phyloP scores from a whole-genome alignment of 2,329 filamentous ascomycete species.

The Clonostachys sp. region DNA sequence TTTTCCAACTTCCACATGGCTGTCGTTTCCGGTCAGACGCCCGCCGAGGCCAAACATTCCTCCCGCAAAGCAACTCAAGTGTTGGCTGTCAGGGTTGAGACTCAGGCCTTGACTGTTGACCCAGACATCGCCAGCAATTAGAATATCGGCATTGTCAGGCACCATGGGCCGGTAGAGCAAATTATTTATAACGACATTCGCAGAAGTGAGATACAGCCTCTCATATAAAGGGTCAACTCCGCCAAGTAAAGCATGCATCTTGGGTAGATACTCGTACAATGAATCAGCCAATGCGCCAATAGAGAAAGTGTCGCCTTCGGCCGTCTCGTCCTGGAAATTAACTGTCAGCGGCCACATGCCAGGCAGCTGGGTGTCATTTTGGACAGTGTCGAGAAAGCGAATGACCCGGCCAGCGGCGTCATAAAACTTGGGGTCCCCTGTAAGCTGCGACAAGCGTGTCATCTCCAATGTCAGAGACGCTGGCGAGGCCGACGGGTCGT shows the following conservation, averaged over 20 bases:
- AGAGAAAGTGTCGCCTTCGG: constrained; percentile 43
- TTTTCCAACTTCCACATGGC: constrained; percentile 41
- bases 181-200: constrained; percentile 52
- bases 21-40: constrained; percentile 45
- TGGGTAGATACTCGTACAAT: constrained; percentile 61
- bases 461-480: constrained; percentile 59
- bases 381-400: constrained; percentile 46
- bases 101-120: constrained; percentile 1
- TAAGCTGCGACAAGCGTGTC: constrained; percentile 58
- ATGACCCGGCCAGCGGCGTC: constrained; percentile 56
- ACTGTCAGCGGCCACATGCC: constrained; percentile 59
- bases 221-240: constrained; percentile 39
- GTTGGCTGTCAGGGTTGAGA: constrained; percentile 20
- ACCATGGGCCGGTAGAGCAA: constrained; percentile 65
- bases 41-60: constrained; percentile 64
- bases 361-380: constrained; percentile 49
- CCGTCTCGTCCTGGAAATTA: constrained; percentile 44
- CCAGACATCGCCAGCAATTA: constrained; percentile 55
- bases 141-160: constrained; percentile 50
- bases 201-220: constrained; percentile 33
- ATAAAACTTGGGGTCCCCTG: constrained; percentile 54
- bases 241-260: constrained; percentile 62
- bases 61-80: constrained; percentile 57
- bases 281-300: constrained; percentile 54
- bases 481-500: constrained; percentile 21